These are phyloP conservation scores for Boletales sp. DNA, from an alignment of 768 basidiomycete genomes.

Conservation along the genomic window DNA sequence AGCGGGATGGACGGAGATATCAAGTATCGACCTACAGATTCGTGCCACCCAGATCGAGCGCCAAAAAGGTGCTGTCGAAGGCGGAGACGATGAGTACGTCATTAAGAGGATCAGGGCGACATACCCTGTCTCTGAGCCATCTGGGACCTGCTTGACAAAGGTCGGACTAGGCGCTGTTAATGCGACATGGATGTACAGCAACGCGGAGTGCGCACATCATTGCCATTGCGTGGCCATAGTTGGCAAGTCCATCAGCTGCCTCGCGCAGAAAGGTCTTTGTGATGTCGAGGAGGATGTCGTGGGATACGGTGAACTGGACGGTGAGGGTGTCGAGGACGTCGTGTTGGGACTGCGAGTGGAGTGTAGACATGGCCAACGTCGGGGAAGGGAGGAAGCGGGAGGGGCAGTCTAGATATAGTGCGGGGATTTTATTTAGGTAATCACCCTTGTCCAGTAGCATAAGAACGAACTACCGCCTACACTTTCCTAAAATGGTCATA, in stretches of 20 bases:
- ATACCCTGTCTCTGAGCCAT: constrained; percentile 92
- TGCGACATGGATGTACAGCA: neutral
- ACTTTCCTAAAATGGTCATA: constrained; percentile 8
- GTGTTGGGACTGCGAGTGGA: constrained; percentile 42
- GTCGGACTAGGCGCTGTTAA: constrained; percentile 58
- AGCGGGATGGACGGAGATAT: neutral
- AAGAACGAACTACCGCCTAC: no score
- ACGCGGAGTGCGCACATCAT: constrained; percentile 68
- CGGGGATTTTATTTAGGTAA: constrained; percentile 2
- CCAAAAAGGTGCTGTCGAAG: constrained; percentile 78
- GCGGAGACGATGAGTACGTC: constrained; percentile 7
- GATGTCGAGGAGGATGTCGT: constrained; percentile 62
- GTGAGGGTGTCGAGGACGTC: constrained; percentile 62
- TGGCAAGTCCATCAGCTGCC: constrained; percentile 65
- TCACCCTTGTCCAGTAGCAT: neutral
- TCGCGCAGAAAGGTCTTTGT: constrained; percentile 79
- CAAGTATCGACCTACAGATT: constrained; percentile 69
- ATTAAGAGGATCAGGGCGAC: constrained; percentile 15
- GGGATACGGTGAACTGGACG: constrained; percentile 64
- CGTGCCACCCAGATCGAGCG: constrained; percentile 95
- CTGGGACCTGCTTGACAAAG: constrained; percentile 92
- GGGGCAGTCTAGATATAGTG: neutral
- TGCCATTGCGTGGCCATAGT: constrained; percentile 80
- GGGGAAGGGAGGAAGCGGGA: neutral
- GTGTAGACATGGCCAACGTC: constrained; percentile 31